Base-by-base conservation (phyloP, 495 filamentous ascomycete species). In the Penicillium herquei region DNA sequence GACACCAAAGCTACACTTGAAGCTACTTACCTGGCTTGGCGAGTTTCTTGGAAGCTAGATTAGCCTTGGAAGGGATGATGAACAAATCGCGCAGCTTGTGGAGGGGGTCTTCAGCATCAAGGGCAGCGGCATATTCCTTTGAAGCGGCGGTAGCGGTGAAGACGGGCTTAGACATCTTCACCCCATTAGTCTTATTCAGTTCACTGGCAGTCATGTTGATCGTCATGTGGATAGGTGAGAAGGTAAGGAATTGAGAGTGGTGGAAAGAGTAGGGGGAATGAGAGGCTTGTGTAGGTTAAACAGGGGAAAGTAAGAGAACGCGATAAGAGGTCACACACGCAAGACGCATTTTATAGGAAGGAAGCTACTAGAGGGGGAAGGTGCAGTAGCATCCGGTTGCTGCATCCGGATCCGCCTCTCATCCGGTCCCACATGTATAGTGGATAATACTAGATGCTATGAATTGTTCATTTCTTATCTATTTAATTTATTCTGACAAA, bases 21-120 rank as follows among this genome's bases (percentile, higher is more conserved):
- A 9, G 32, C 17, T 42, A 9, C 57, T 26, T 58, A 75, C 72
- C 71, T 39, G 74, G 77, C 55, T 77, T 77, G n/a, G 73, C 69
- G 40, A 91, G 73, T 30, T 76, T 83, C 58, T 82, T 87, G 53
- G 84, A 83, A 54, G 82, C 85, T 45, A 96, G 78, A 63, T 94
- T 88, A 12, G 78, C 80, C 69, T 87, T 92, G 40, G 88, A 87
- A 14, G 93, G 94, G 54, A 96, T 89, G 42, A 88, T 81, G 71
- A 96, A 98, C 65, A 95, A 84, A 21, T 80, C 70, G 10, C 90
- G 84, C 43, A 93, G 79, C 37, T 79, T 72, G 16, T 76, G 70
- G 55, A 98, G 77, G 26, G 75, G 69, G 70, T 96, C 93, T 53
- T 81, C 75, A 30, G 65, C 70, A 70, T 96, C 93, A 11, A 92